phyloP scores from a whole-genome alignment of 164 flowering plant genomes.

The Vitis rotundifolia region DNA sequence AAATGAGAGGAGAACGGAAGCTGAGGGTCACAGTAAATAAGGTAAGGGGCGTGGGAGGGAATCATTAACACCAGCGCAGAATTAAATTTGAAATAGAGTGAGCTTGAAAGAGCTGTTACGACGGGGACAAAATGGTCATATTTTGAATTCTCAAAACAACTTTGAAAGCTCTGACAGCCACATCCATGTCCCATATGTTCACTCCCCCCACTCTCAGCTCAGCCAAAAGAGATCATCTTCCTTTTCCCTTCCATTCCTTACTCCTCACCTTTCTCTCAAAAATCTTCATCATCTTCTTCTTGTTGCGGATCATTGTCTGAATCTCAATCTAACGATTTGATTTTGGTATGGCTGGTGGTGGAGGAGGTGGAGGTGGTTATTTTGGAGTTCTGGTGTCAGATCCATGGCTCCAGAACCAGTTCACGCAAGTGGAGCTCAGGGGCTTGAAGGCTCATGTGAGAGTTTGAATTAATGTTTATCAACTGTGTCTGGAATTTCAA shows the following conservation, averaged over 20 bases:
- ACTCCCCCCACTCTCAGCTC: not conserved
- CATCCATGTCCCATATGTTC: constrained; percentile 19
- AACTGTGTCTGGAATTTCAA: not conserved
- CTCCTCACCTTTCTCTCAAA: no score
- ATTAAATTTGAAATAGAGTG: no score
- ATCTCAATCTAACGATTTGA: no score
- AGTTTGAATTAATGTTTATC: not conserved
- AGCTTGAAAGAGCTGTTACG: no score
- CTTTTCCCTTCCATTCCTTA: no score
- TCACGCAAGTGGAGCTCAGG: constrained; percentile 90
- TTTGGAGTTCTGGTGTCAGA: constrained; percentile 80
- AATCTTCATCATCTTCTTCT: no score
- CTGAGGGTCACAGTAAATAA: not conserved
- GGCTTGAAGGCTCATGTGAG: constrained; percentile 72
- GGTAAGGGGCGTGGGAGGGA: not conserved
- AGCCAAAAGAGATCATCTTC: not conserved
- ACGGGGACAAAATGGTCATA: constrained; percentile 41
- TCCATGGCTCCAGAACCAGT: constrained; percentile 94
- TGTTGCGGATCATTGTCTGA: no score
- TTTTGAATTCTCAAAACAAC: constrained; percentile 40
- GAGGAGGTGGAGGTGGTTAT: constrained; percentile 29
- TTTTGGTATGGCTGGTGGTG: no score
- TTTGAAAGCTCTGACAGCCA: constrained; percentile 32
- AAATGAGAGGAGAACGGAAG: no score
- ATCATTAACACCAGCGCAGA: no score